Percentiles rank a stretch among this genome's conserved stretches.
phyloP scores from a whole-genome alignment of 768 basidiomycete genomes.

The Mycena maculata region DNA sequence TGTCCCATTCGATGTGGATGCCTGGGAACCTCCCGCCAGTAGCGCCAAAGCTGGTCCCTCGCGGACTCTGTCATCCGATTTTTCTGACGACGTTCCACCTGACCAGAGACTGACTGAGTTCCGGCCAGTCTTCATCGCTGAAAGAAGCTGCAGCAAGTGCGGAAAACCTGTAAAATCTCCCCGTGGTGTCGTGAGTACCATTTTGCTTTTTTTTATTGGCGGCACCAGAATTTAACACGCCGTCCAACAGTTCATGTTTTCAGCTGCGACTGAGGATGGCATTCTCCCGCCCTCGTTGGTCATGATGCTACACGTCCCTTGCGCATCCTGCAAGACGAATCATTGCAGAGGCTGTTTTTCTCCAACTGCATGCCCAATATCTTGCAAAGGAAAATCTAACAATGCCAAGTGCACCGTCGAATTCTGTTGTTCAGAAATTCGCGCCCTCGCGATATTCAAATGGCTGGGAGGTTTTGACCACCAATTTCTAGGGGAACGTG shows the following conservation, averaged over 20 bases:
- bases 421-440: slow-evolving; percentile 58
- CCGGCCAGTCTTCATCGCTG: slow-evolving; percentile 50
- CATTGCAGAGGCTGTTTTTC: slow-evolving; percentile 64
- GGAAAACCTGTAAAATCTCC: slow-evolving; percentile 49
- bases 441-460: slow-evolving; percentile 65
- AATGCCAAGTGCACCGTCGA: slow-evolving; percentile 48
- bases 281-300: slow-evolving; percentile 43
- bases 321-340: slow-evolving; percentile 55
- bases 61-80: background rate
- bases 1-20: slow-evolving; percentile 18
- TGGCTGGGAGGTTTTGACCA: slow-evolving; percentile 61
- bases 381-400: slow-evolving; percentile 55
- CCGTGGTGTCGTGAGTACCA: slow-evolving; percentile 54
- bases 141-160: slow-evolving; percentile 53
- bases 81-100: slow-evolving; percentile 37
- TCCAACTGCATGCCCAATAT: slow-evolving; percentile 48
- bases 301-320: slow-evolving; percentile 56
- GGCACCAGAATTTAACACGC: background rate
- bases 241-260: slow-evolving; percentile 43
- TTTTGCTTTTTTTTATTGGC: background rate
- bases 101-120: slow-evolving; percentile 48
- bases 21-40: slow-evolving; percentile 18
- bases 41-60: slow-evolving; percentile 4
- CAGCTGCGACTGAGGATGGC: slow-evolving; percentile 32
- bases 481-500: slow-evolving; percentile 55